Evolutionary conservation across 208 protist genomes (phyloP).

Genomic region (Trypanosoma melophagium): DNA sequence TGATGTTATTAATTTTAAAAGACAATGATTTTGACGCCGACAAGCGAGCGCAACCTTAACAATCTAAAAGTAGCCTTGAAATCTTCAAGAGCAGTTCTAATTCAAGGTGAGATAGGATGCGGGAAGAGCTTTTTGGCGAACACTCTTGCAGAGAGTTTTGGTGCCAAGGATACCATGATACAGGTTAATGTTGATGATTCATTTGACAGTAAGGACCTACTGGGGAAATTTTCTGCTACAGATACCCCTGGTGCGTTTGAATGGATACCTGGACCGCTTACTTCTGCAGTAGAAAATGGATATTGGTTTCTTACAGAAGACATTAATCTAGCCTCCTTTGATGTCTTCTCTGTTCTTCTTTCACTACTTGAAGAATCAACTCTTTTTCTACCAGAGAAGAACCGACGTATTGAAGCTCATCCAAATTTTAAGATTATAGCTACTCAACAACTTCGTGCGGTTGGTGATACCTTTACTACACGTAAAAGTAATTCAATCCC

Average conservation of each 20-base stretch:
- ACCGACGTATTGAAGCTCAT: constrained; percentile 86
- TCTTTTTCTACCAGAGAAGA: constrained; percentile 96
- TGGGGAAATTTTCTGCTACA: constrained; percentile 99
- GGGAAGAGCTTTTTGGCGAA: constrained; percentile 80
- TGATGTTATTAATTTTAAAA: constrained; percentile 7
- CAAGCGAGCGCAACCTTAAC: constrained; percentile 60
- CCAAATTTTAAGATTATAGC: constrained; percentile 88
- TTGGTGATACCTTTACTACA: constrained; percentile 50
- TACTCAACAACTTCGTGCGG: constrained; percentile 76
- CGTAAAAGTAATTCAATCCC: constrained; percentile 67
- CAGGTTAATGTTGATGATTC: constrained; percentile 96
- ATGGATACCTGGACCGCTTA: constrained; percentile 97
- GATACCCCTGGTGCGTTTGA: constrained; percentile 97
- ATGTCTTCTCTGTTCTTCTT: constrained; percentile 97
- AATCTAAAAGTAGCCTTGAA: constrained; percentile 62
- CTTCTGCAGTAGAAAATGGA: constrained; percentile 94
- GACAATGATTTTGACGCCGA: constrained; percentile 75
- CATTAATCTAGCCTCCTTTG: constrained; percentile 97
- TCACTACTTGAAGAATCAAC: constrained; percentile 95
- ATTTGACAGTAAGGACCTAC: constrained; percentile 98
- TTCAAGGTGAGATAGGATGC: constrained; percentile 86
- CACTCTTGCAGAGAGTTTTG: constrained; percentile 55
- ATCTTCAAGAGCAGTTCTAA: constrained; percentile 70
- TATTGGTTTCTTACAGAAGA: constrained; percentile 99
- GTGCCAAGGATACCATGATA: constrained; percentile 72